Evolutionary conservation across 257 asterid species (phyloP).

Genomic region (Thymus mandschuricus): DNA sequence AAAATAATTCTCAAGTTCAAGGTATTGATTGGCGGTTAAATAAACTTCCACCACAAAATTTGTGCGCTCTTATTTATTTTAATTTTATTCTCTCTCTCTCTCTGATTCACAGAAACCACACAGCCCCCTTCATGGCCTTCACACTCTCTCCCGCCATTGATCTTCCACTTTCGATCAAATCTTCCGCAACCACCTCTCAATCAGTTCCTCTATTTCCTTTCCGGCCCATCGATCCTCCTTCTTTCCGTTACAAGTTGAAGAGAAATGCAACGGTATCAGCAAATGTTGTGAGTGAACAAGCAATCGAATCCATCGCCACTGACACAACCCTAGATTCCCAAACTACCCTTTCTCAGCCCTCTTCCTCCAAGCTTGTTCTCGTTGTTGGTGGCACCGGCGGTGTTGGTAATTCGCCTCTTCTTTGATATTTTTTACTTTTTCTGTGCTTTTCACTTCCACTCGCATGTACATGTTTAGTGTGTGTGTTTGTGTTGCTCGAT

Average conservation of each 20-base stretch:
- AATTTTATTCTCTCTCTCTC: background rate
- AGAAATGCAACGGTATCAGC: constrained; percentile 29
- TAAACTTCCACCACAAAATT: constrained; percentile 27
- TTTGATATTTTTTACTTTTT: background rate
- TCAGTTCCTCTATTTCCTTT: constrained; percentile 28
- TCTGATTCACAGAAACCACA: background rate
- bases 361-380: constrained; percentile 78
- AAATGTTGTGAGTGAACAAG: constrained; percentile 39
- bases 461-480: too few relatives aligned
- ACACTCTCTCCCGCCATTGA: constrained; percentile 43
- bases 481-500: too few relatives aligned
- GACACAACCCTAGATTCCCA: constrained; percentile 39
- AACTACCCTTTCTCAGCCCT: constrained; percentile 26
- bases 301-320: constrained; percentile 14
- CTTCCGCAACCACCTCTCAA: constrained; percentile 21
- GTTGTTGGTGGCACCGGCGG: constrained; percentile 99
- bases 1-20: too few relatives aligned
- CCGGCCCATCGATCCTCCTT: constrained; percentile 33
- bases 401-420: constrained; percentile 59
- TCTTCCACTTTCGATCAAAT: constrained; percentile 37
- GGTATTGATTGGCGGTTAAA: background rate
- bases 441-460: background rate
- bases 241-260: constrained; percentile 23
- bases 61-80: background rate
- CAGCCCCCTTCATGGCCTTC: constrained; percentile 53